Evolutionary conservation across 2,329 filamentous ascomycete genomes (phyloP), one percentile per base, ranked within the genome.

Genomic region (Zasmidium citrigriseum): DNA sequence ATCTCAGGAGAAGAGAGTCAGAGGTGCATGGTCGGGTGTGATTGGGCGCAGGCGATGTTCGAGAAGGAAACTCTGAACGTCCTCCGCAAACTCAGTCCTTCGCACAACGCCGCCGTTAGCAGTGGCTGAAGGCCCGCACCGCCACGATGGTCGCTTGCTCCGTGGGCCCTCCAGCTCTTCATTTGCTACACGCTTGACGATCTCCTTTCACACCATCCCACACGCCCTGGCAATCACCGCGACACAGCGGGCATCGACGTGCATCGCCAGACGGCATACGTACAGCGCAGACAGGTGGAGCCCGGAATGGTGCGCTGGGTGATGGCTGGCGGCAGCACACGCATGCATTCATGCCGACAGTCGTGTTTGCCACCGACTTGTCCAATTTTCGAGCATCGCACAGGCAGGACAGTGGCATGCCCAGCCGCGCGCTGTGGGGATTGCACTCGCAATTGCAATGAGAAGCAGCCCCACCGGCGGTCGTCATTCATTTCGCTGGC

Each of bases 1-100:
- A 57, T 57, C 24, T 57, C 55, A 57, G 55, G 55, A 47, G 48
- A 11, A 24, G 38, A n/a, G 47, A 41, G 45, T 45, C 29, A 23
- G 47, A 46, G 23, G 38, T 20, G 18, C 38, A 18, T 22, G 20
- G 41, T 34, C 7, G 29, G 25, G 29, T 46, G 54, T 41, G 54
- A 57, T 52, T 57, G 54, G 54, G 16, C 23, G 48, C 22, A 11
- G 11, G 23, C 34, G 24, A 29, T 29, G 38, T 52, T 51, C 48
- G 48, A 52, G 49, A 45, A 52, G 50, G n/a, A 45, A 45, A 23
- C n/a, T n/a, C n/a, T 7, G 16, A 29, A 25, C 34, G 34, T 11
- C 45, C 24, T 24, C 18, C 52, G 11, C 45, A 50, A 56, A 56
- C 27, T 51, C 47, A 25, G 48, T n/a, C n/a, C n/a, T n/a, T n/a